These are phyloP conservation scores for Ceratocystiopsis sp. DNA, from an alignment of 2,329 filamentous ascomycete genomes.

Conservation along the genomic window DNA sequence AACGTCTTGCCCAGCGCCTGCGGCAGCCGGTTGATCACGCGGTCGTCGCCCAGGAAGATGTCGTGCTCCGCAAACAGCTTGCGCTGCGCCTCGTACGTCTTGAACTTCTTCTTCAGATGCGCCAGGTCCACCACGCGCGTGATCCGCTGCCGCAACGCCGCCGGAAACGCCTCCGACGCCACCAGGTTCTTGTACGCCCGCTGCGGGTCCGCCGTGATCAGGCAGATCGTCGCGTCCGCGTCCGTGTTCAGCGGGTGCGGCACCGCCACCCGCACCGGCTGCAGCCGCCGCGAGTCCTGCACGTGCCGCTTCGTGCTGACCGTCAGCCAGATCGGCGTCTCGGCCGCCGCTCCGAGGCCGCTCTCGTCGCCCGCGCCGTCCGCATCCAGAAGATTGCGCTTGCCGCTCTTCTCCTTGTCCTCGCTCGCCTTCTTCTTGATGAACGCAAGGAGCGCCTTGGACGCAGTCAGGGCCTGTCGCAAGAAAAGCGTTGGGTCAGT, in stretches of 20 bases:
- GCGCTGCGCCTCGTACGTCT: conserved; percentile 71
- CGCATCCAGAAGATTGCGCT: conserved; percentile 38
- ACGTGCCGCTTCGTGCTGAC: conserved; percentile 51
- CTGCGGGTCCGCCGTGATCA: conserved; percentile 62
- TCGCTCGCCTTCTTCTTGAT: conserved; percentile 39
- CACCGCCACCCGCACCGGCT: conserved; percentile 66
- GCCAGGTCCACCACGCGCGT: conserved; percentile 62
- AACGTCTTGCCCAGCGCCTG: conserved; percentile 78
- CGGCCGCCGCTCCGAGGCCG: conserved; percentile 13
- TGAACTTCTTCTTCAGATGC: conserved; percentile 71
- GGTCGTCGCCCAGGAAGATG: conserved; percentile 82
- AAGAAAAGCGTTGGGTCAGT: neutral
- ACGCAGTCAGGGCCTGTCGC: conserved; percentile 40
- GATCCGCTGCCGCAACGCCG: conserved; percentile 47
- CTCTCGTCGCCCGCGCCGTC: conserved; percentile 15
- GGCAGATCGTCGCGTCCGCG: conserved; percentile 54
- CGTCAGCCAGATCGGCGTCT: conserved; percentile 43
- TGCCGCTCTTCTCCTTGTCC: conserved; percentile 26
- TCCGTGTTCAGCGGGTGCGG: conserved; percentile 60
- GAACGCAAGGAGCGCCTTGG: conserved; percentile 43
- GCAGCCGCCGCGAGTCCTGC: conserved; percentile 57
- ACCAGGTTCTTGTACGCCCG: conserved; percentile 82
- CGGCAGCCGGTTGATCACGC: conserved; percentile 60
- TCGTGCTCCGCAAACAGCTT: conserved; percentile 78
- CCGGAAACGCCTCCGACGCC: conserved; percentile 53